These are phyloP conservation scores for Poterioochromonas sp. DNA, from an alignment of 352 stramenopile species.

Conservation along the genomic window DNA sequence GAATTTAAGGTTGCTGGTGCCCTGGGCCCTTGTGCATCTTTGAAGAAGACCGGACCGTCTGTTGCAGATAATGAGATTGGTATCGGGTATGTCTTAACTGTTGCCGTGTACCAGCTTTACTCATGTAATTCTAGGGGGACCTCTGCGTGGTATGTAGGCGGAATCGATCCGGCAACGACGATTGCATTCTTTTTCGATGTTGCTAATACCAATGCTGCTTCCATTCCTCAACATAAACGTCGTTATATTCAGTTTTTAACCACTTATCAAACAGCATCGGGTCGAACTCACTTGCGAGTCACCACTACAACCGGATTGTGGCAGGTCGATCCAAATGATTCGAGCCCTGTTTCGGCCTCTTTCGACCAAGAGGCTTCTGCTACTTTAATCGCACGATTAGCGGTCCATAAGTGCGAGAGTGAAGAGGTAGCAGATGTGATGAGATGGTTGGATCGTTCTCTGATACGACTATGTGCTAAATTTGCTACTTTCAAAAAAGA, in stretches of 20 bases:
- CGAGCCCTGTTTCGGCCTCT: slow-evolving; percentile 74
- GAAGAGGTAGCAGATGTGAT: slow-evolving; percentile 72
- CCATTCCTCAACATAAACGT: slow-evolving; percentile 63
- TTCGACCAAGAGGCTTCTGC: slow-evolving; percentile 98
- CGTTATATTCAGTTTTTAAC: slow-evolving; percentile 96
- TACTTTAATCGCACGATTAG: slow-evolving; percentile 5
- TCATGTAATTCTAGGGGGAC: slow-evolving; percentile 65
- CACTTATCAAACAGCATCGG: slow-evolving; percentile 94
- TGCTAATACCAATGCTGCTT: slow-evolving; percentile 51
- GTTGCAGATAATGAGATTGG: slow-evolving; percentile 94
- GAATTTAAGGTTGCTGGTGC: slow-evolving; percentile 98
- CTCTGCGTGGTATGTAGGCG: slow-evolving; percentile 88
- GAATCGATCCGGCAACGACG: slow-evolving; percentile 92
- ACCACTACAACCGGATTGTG: slow-evolving; percentile 88
- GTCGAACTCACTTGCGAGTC: slow-evolving; percentile 83
- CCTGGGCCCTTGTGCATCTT: slow-evolving; percentile 88
- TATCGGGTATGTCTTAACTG: slow-evolving; percentile 57
- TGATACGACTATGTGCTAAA: slow-evolving; percentile 95
- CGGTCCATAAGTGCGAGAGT: not conserved
- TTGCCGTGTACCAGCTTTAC: too few relatives aligned
- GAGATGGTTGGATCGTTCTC: slow-evolving; percentile 85
- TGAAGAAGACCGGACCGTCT: slow-evolving; percentile 86
- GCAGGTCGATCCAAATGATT: slow-evolving; percentile 75
- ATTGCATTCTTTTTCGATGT: slow-evolving; percentile 99
- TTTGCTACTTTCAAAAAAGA: slow-evolving; percentile 98